Conservation (phyloP, 345 rosid genomes). For the Stellera chamaejasme region DNA sequence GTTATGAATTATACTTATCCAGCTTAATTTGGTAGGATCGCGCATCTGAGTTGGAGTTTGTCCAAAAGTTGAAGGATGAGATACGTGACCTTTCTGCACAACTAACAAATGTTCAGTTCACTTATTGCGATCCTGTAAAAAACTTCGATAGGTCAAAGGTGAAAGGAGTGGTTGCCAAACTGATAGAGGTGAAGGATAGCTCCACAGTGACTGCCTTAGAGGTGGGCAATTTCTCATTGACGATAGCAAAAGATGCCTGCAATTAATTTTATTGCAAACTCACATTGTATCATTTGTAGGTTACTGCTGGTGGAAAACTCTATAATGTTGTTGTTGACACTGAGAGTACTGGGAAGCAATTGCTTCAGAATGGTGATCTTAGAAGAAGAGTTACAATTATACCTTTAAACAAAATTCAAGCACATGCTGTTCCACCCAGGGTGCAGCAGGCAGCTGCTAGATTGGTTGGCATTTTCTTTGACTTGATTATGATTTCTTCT, state of each 20-base stretch:
- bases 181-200: conserved; percentile 77
- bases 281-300: conserved; percentile 36
- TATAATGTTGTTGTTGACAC: conserved; percentile 89
- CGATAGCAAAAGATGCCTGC: conserved; percentile 2
- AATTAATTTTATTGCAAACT: neutral
- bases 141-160: conserved; percentile 89
- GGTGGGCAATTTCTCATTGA: conserved; percentile 32
- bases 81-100: conserved; percentile 65
- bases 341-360: conserved; percentile 85
- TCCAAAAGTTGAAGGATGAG: conserved; percentile 74
- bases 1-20: conserved; percentile 7
- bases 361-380: conserved; percentile 91
- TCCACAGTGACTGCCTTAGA: conserved; percentile 87
- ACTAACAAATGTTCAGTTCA: conserved; percentile 77
- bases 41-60: conserved; percentile 50
- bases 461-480: conserved; percentile 49
- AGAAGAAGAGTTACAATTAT: conserved; percentile 88
- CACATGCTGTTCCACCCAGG: conserved; percentile 40
- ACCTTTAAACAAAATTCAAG: conserved; percentile 84
- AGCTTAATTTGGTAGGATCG: conserved; percentile 49
- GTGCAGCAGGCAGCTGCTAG: conserved; percentile 66
- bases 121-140: conserved; percentile 72
- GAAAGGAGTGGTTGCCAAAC: conserved; percentile 94
- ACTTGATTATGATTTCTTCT: neutral
- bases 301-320: conserved; percentile 87